These are phyloP conservation scores for Spizellomyces punctatus DNA, from an alignment of 192 early-diverging fungal species.

Conservation along the genomic window DNA sequence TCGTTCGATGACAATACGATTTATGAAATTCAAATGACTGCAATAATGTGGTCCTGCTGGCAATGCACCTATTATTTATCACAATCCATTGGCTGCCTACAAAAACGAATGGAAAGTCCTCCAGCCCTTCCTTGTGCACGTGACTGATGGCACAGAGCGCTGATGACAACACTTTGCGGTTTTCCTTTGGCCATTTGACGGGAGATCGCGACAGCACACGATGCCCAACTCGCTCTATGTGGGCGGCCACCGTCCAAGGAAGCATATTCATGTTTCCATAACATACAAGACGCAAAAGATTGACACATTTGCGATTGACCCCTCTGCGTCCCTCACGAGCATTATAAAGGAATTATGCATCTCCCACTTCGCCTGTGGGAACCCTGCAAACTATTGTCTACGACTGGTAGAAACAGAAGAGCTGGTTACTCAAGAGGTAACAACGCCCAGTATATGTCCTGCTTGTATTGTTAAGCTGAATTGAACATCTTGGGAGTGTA, in stretches of 20 bases:
- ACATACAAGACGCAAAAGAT: slow-evolving; percentile 16
- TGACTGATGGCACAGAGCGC: no score
- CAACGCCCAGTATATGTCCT: background rate
- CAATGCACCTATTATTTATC: no score
- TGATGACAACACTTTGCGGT: no score
- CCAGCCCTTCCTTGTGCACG: no score
- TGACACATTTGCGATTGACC: slow-evolving; percentile 17
- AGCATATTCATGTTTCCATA: slow-evolving; percentile 11
- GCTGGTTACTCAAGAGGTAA: slow-evolving; percentile 38
- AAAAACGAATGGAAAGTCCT: no score
- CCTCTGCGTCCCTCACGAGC: background rate
- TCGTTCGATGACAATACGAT: no score
- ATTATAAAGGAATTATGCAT: slow-evolving; percentile 26
- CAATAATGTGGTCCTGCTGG: no score
- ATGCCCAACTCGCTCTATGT: background rate
- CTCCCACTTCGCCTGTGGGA: slow-evolving; percentile 16
- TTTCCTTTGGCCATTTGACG: no score
- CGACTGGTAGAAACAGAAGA: slow-evolving; percentile 38
- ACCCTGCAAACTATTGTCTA: slow-evolving; percentile 22
- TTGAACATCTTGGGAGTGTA: background rate
- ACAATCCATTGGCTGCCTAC: no score
- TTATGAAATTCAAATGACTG: no score
- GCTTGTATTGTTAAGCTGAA: background rate
- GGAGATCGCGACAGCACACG: background rate
- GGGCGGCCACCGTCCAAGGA: background rate